phyloP scores from a whole-genome alignment of 2,329 filamentous ascomycete species.

The Aspergillus felis region DNA sequence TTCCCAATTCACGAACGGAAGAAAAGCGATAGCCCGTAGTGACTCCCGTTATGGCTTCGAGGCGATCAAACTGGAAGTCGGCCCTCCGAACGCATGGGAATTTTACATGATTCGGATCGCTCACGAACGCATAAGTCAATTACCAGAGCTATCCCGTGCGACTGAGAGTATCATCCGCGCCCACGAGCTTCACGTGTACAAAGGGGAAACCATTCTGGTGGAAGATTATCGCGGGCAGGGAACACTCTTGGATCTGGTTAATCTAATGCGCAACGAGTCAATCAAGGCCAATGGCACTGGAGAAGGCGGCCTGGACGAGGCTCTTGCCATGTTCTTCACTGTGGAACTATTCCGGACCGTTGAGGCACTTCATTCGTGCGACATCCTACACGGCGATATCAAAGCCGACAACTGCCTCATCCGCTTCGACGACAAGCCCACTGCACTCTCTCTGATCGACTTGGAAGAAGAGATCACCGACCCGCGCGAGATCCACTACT shows the following conservation, averaged over 20 bases:
- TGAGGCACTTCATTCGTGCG: constrained; percentile 75
- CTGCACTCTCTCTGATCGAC: constrained; percentile 27
- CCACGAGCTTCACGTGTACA: constrained; percentile 88
- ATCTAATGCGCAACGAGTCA: constrained; percentile 69
- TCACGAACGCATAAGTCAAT: constrained; percentile 65
- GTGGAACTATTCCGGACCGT: constrained; percentile 87
- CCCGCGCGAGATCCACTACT: constrained; percentile 55
- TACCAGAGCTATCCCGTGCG: constrained; percentile 60
- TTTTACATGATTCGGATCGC: constrained; percentile 91
- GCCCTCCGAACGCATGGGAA: constrained; percentile 85
- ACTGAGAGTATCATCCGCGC: constrained; percentile 74
- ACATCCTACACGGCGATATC: constrained; percentile 85
- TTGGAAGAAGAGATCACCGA: constrained; percentile 22
- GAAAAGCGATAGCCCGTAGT: constrained; percentile 17
- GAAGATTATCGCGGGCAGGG: constrained; percentile 86
- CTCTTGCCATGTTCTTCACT: constrained; percentile 90
- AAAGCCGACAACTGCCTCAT: constrained; percentile 95
- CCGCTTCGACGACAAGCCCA: constrained; percentile 60
- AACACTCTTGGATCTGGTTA: constrained; percentile 91
- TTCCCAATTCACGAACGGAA: constrained; percentile 52
- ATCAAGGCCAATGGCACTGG: constrained; percentile 45
- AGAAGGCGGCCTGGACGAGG: constrained; percentile 77
- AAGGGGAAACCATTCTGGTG: constrained; percentile 83
- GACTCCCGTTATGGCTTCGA: constrained; percentile 59
- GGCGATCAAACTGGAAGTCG: constrained; percentile 85